Conservation (phyloP, 1,139 yeast species). For the Taphrina communis region DNA sequence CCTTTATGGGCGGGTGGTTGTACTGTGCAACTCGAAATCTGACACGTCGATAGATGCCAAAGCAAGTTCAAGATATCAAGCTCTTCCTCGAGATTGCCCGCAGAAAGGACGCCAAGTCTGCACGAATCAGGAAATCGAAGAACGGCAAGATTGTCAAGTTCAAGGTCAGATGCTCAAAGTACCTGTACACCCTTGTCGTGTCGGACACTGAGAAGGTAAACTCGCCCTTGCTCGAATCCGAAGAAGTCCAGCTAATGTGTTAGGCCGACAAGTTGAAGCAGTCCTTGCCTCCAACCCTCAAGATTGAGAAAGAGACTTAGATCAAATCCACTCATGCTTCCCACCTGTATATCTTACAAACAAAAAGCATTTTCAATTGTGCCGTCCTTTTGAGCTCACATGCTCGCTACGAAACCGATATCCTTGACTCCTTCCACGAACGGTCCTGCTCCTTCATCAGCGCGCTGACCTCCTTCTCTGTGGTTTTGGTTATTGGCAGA, state of each 20-base stretch:
- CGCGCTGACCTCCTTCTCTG: neutral
- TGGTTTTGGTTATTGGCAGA: constrained; percentile 1
- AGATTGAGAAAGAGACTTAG: constrained; percentile 37
- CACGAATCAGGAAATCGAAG: constrained; percentile 76
- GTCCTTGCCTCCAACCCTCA: constrained; percentile 81
- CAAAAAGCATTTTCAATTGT: neutral
- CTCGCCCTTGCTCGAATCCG: neutral
- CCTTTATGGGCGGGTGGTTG: constrained; percentile 38
- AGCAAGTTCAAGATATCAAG: constrained; percentile 73
- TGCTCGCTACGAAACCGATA: neutral
- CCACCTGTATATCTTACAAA: neutral
- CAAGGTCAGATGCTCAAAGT: constrained; percentile 96
- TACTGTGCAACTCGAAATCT: constrained; percentile 39
- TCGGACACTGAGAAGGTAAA: constrained; percentile 83
- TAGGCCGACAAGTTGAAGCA: constrained; percentile 93
- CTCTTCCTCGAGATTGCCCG: constrained; percentile 95
- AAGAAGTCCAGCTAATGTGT: neutral
- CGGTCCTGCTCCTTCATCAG: constrained; percentile 17
- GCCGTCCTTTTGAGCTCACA: neutral
- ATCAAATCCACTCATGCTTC: neutral
- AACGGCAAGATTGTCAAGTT: constrained; percentile 96
- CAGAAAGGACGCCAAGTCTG: constrained; percentile 94
- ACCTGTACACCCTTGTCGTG: constrained; percentile 94
- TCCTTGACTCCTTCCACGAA: neutral
- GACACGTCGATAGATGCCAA: constrained; percentile 39